Evolutionary conservation across 176 grass and related monocot species (phyloP).

Genomic region (Zea mays): Zm-B73-REFERENCE-NAM-5.0 NC_050096.1:192286001-192286500

Average conservation of each 20-base stretch:
- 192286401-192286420: constrained; percentile 57
- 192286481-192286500: constrained; percentile 22
- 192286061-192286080: constrained; percentile 87
- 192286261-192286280: constrained; percentile 85
- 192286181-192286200: constrained; percentile 75
- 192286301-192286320: constrained; percentile 49
- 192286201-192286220: constrained; percentile 68
- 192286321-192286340: constrained; percentile 74
- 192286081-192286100: constrained; percentile 72
- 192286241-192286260: constrained; percentile 94
- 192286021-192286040: constrained; percentile 82
- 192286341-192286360: constrained; percentile 84
- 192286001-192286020: constrained; percentile 10
- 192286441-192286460: constrained; percentile 26
- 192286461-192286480: constrained; percentile 46
- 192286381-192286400: constrained; percentile 88
- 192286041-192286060: constrained; percentile 95
- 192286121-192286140: constrained; percentile 65
- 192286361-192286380: constrained; percentile 77
- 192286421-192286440: constrained; percentile 37
- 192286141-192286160: constrained; percentile 54
- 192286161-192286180: constrained; percentile 64
- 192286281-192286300: constrained; percentile 63
- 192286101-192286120: constrained; percentile 93
- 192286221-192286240: constrained; percentile 69